Evolutionary conservation across 2,329 filamentous ascomycete genomes (phyloP).

Genomic region (Amauroascus niger): DNA sequence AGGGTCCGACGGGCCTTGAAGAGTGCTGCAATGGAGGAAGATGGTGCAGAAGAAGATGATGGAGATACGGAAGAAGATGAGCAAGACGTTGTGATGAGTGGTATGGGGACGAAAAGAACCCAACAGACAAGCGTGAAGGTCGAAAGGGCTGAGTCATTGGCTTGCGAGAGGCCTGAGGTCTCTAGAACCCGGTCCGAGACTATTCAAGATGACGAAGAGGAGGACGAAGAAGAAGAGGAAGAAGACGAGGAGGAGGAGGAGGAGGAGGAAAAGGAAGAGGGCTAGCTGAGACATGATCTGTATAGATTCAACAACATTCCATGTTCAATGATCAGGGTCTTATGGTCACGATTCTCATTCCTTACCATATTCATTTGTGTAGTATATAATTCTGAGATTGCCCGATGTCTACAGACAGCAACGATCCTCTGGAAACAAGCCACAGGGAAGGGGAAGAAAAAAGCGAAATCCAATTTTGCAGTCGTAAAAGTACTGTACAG

Average conservation of each 20-base stretch:
- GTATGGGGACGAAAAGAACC: not conserved
- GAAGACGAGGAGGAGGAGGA: constrained; percentile 17
- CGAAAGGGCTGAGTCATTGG: constrained; percentile 1
- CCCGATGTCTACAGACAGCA: no score
- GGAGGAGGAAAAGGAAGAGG: constrained; percentile 7
- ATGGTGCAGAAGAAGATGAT: constrained; percentile 20
- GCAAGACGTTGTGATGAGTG: constrained; percentile 20
- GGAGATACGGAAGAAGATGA: constrained; percentile 28
- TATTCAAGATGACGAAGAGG: constrained; percentile 15
- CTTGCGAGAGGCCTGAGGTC: constrained; percentile 8
- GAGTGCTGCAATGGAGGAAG: constrained; percentile 11
- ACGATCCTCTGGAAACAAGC: no score
- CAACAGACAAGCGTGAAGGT: constrained; percentile 6
- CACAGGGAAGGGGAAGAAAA: not conserved
- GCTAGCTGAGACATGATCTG: no score
- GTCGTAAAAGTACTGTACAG: not conserved
- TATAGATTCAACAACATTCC: no score
- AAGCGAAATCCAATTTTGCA: not conserved
- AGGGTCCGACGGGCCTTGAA: constrained; percentile 23
- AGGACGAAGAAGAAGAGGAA: constrained; percentile 5
- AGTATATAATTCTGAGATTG: no score
- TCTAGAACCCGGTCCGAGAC: constrained; percentile 12
- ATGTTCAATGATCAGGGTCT: no score
- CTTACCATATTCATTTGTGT: not conserved
- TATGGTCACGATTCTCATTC: no score